phyloP scores from a whole-genome alignment of 768 basidiomycete genomes.

The Tricholoma sp. region DNA sequence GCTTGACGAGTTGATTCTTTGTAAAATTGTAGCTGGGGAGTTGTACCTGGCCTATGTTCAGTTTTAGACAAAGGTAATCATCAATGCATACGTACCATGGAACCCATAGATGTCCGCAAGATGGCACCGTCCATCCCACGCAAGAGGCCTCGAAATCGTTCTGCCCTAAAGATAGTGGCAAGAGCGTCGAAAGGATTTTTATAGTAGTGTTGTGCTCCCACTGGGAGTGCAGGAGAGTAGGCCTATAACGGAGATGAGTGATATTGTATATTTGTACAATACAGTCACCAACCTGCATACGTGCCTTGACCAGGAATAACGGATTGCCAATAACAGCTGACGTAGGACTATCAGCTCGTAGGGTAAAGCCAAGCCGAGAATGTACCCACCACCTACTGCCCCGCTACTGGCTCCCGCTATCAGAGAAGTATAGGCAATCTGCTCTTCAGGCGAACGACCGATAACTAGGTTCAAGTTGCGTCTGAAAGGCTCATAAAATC shows the following conservation, averaged over 20 bases:
- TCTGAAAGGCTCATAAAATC: slow-evolving; percentile 95
- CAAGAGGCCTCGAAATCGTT: slow-evolving; percentile 74
- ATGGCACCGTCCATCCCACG: slow-evolving; percentile 94
- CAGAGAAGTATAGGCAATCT: slow-evolving; percentile 72
- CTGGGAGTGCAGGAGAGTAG: slow-evolving; percentile 90
- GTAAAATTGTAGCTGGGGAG: slow-evolving; percentile 94
- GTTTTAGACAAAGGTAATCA: neutral
- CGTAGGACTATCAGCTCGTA: slow-evolving; percentile 1
- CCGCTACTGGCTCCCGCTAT: slow-evolving; percentile 88
- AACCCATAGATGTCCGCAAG: slow-evolving; percentile 91
- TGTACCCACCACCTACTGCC: slow-evolving; percentile 71
- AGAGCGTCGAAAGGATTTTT: slow-evolving; percentile 81
- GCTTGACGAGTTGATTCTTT: slow-evolving; percentile 70
- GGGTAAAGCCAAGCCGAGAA: neutral
- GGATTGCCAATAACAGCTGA: slow-evolving; percentile 81
- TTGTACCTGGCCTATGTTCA: slow-evolving; percentile 62
- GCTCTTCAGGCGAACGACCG: slow-evolving; percentile 59
- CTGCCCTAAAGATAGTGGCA: slow-evolving; percentile 69
- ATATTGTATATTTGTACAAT: neutral
- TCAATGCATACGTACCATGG: slow-evolving; percentile 47
- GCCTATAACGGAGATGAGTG: slow-evolving; percentile 39
- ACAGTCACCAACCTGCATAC: slow-evolving; percentile 75
- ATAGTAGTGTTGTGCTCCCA: slow-evolving; percentile 93
- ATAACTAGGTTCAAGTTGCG: slow-evolving; percentile 60
- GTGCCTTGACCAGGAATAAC: slow-evolving; percentile 91